Evolutionary conservation across 1,139 yeast species (phyloP).

Genomic region (Yamadazyma spencermartinsiae): DNA sequence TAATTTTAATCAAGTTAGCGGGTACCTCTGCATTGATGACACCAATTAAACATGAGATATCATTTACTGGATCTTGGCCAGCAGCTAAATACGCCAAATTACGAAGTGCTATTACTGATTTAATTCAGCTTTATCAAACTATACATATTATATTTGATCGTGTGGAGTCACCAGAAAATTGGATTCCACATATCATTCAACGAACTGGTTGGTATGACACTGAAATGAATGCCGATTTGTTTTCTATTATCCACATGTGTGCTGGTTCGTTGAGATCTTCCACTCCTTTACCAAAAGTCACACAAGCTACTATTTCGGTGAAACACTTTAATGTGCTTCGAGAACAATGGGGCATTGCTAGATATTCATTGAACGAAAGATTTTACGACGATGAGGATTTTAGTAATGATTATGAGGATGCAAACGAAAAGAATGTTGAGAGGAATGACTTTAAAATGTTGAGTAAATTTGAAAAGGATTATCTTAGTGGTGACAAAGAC

Average conservation of each 20-base stretch:
- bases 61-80: constrained; percentile 40
- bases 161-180: constrained; percentile 27
- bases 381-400: constrained; percentile 17
- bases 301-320: constrained; percentile 33
- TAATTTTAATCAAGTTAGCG: constrained; percentile 24
- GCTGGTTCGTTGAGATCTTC: constrained; percentile 29
- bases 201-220: constrained; percentile 36
- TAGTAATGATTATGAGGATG: constrained; percentile 4
- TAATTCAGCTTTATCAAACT: constrained; percentile 29
- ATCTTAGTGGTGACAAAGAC: constrained; percentile 5
- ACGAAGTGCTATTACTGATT: constrained; percentile 27
- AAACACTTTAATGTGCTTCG: constrained; percentile 32
- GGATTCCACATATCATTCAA: constrained; percentile 28
- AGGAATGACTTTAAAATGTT: not conserved
- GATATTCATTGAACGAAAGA: constrained; percentile 28
- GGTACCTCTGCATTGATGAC: constrained; percentile 24
- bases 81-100: constrained; percentile 26
- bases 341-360: constrained; percentile 31
- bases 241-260: constrained; percentile 35
- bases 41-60: constrained; percentile 33
- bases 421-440: not conserved
- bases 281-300: constrained; percentile 33
- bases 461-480: not conserved
- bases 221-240: constrained; percentile 32
- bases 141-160: constrained; percentile 27